Conservation (phyloP, 163 green algal genomes). For the Scenedesmus sp. region DNA sequence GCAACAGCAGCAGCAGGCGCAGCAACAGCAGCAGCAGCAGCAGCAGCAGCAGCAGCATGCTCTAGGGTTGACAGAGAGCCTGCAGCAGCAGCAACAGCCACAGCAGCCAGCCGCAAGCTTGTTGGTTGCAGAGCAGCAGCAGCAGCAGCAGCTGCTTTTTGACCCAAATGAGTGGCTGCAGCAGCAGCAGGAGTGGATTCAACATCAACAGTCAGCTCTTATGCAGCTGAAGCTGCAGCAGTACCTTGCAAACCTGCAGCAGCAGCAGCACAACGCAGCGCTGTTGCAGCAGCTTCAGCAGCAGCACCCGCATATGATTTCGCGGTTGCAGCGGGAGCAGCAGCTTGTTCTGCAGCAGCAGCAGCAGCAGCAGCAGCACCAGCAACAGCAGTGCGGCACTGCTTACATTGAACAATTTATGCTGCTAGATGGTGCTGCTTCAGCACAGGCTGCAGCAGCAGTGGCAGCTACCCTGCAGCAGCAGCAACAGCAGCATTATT, state of each 20-base stretch:
- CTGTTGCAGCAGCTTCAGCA: background rate
- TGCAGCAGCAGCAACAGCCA: background rate
- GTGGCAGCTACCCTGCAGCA: background rate
- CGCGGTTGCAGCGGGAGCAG: background rate
- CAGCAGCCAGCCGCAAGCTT: background rate
- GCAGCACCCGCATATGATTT: background rate
- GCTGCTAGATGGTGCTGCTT: background rate
- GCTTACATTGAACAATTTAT: background rate
- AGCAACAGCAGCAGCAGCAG: background rate
- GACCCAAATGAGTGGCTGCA: background rate
- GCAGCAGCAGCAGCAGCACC: background rate
- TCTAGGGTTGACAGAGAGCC: background rate
- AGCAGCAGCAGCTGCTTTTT: background rate
- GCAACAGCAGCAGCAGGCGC: too few relatives aligned
- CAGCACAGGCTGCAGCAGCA: background rate
- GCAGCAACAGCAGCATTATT: background rate
- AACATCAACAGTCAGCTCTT: background rate
- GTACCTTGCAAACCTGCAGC: background rate
- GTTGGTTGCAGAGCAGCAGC: background rate
- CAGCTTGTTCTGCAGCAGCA: background rate
- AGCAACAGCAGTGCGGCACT: background rate
- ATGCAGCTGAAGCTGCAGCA: background rate
- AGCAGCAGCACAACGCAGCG: constrained; percentile 1
- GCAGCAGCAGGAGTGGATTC: background rate
- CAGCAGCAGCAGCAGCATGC: background rate